Base-by-base conservation (phyloP, 73 alveolate genomes). In the Paramecium primaurelia region DNA sequence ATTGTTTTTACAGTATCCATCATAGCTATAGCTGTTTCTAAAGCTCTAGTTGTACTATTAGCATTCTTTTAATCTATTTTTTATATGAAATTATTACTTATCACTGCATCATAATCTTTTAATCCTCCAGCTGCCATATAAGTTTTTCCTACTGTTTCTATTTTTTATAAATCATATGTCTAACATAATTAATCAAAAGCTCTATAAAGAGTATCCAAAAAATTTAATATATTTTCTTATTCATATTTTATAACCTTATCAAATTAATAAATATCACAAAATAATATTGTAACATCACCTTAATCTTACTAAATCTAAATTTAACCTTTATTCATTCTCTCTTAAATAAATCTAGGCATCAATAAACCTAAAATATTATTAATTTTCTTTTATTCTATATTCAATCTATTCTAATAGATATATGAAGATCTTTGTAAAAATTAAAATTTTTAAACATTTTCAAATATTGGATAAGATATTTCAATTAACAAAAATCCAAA, bases 51-150 rank as follows among this genome's bases (percentile, higher is more conserved):
- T 16, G 86, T 77, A n/a, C 86, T 58, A 26, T 87, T 87, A 5
- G 87, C 37, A 36, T 40, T 38, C 9, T 73, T 73, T 14, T 36
- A 18, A 68, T 87, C 51, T 87, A 36, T 12, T 22, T 64, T 25
- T 64, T 12, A 8, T 1, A 11, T 25, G n/a, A 64, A 9, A 64
- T 64, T 64, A 20, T 25, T 73, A 59, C 86, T 86, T 86, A 47
- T 92, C 77, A 54, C 90, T 68, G 92, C 92, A 85, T 96, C 98
- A 32, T 88, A 71, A 22, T 86, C 95, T 59, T 87, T 92, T 9
- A 97, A 88, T 3, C 99, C 99, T 45, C 97, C 99, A 34, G 98
- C 96, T 18, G 97, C 97, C 98, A 97, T 96, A 90, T 97, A 97
- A 4, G 99, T 95, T 77, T 96, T 96, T 1, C 98, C 98, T 0